A percentile compares a stretch with the other conserved stretches of the same genome.
phyloP scores from a whole-genome alignment of 1,284 basidiomycete species.

The Athelia sp. region DNA sequence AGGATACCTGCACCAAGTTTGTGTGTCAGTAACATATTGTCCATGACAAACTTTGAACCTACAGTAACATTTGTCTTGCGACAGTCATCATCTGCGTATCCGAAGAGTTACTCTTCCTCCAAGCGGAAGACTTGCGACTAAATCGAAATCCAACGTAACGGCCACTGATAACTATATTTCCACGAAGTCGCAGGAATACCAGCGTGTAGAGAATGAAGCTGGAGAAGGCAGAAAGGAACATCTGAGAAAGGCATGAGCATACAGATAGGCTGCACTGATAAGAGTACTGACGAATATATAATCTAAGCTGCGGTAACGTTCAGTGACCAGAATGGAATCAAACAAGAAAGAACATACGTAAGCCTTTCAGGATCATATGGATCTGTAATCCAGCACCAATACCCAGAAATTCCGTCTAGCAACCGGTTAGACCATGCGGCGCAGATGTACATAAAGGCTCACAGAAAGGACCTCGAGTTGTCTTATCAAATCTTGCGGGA shows the following conservation, averaged over 20 bases:
- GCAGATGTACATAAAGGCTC: conserved; percentile 12
- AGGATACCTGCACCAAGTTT: too few species aligned
- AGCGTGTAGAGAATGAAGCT: conserved; percentile 42
- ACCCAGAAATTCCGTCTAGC: conserved; percentile 41
- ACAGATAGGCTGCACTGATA: background rate
- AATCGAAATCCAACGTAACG: conserved; percentile 29
- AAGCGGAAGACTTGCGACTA: conserved; percentile 9
- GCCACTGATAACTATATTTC: conserved; percentile 35
- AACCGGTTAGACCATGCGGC: conserved; percentile 5
- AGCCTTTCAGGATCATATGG: conserved; percentile 36
- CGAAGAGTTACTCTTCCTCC: conserved; percentile 9
- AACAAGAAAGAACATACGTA: conserved; percentile 28
- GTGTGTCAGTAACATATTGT: too few species aligned
- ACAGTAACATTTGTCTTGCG: conserved; percentile 48
- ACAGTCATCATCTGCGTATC: conserved; percentile 32
- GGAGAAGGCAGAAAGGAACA: conserved; percentile 41
- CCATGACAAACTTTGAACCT: conserved; percentile 13
- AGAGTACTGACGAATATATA: too few species aligned
- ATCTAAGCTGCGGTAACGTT: too few species aligned
- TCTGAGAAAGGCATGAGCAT: conserved; percentile 25
- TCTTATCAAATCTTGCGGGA: conserved; percentile 31
- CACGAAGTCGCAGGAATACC: conserved; percentile 43
- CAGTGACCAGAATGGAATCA: too few species aligned
- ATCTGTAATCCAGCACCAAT: conserved; percentile 54
- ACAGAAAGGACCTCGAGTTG: conserved; percentile 42